Base-by-base conservation (phyloP, 148 eudicot species). In the Chenopodium quinoa region DNA sequence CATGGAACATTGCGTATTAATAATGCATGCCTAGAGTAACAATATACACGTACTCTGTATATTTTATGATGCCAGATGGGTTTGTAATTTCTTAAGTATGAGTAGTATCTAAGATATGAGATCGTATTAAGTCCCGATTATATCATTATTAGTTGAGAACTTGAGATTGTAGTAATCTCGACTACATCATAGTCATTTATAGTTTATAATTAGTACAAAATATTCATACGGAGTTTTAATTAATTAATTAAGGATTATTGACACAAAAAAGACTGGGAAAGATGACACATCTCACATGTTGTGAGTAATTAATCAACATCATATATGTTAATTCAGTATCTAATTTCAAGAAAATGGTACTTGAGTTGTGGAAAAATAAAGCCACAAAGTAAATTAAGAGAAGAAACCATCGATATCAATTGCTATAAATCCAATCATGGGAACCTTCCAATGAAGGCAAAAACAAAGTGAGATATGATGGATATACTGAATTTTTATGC, bases 401-500 rank as follows among this genome's bases (percentile, higher is more conserved):
- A 80, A 81, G 71, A 81, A 81, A 76, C 64, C 32, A 64, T 84
- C 86, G 70, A 31, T 71, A 71, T 80, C 78, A 73, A 73, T 32
- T 50, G 12, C 37, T 74, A 25, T 65, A 67, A 2, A 50, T 75
- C 71, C 50, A 71, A 77, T 81, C 52, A 82, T 69, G 71, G 72
- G 71, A 85, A 82, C 22, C 68, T 76, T 84, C 84, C 86, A 84
- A 71, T 12, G 63, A 84, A 77, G 48, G 78, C 74, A 62, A 75
- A 78, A 69, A 68, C 73, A 82, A 77, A 77, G 71, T 84, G 78
- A 46, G 82, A 84, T 84, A 81, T 81, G 86, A 80, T 84, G 79
- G 72, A 68, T 60, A 75, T 75, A 64, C 56, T 75, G 20, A 63
- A 72, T 78, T 48, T n/a, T 76, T 71, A 80, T 80, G 65, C 78